Evolutionary conservation across 768 basidiomycete genomes (phyloP).

Genomic region (Melanogaster broomeanus): DNA sequence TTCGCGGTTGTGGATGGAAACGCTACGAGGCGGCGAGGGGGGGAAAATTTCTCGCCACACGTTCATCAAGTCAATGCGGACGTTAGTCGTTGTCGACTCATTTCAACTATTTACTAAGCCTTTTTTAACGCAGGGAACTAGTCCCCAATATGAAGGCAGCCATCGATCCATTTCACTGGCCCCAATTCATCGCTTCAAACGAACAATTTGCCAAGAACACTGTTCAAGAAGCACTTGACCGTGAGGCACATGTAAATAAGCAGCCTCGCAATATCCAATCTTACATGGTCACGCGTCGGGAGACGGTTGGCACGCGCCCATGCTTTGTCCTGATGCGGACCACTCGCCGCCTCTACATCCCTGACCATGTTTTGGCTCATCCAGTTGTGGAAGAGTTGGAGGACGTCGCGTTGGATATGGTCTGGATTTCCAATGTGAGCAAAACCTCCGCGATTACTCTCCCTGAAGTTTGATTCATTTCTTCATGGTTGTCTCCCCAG

Average conservation of each 20-base stretch:
- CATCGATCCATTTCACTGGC: conserved; percentile 29
- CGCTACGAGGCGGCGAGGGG: conserved; percentile 18
- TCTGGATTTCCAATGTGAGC: conserved; percentile 27
- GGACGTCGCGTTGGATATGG: conserved; percentile 25
- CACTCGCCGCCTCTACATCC: conserved; percentile 24
- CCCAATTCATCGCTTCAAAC: conserved; percentile 25
- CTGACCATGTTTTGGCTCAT: conserved; percentile 21
- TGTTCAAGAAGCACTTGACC: conserved; percentile 27
- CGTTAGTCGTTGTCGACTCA: conserved; percentile 10
- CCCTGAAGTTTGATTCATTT: neutral
- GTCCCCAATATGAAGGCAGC: conserved; percentile 23
- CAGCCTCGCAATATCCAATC: conserved; percentile 19
- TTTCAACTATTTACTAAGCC: neutral
- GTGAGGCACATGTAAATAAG: conserved; percentile 20
- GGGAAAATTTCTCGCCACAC: conserved; percentile 18
- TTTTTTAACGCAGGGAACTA: conserved; percentile 16
- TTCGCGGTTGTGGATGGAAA: conserved; percentile 25
- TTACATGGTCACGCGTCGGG: conserved; percentile 30
- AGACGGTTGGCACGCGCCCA: conserved; percentile 30
- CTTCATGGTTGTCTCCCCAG: conserved; percentile 3
- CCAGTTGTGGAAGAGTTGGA: conserved; percentile 29
- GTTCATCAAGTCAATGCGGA: conserved; percentile 26
- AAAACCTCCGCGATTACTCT: no score
- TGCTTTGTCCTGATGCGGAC: conserved; percentile 32
- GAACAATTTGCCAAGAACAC: conserved; percentile 19